Evolutionary conservation across 495 filamentous ascomycete genomes (phyloP), one percentile per base, ranked within the genome.

Genomic region (Cercophora sp.): DNA sequence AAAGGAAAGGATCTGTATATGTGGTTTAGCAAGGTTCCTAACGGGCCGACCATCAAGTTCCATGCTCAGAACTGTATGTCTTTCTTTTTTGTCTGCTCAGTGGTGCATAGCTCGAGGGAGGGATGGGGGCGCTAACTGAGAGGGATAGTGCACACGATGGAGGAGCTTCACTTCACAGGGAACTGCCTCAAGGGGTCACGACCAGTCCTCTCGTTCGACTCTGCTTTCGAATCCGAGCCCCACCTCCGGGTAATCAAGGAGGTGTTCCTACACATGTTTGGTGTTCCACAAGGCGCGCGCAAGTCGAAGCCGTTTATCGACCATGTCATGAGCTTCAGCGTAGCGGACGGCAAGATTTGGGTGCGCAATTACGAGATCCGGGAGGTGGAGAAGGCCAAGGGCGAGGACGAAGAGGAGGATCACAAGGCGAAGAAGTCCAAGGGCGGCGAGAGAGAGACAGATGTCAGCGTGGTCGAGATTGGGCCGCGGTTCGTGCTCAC

Each of bases 331-430:
- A 85, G 84, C 48, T 92, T 99, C 70, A 96, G 88, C 52, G 70
- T 95, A 18, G 90, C 89, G 1, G 92, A 96, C 57, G 91, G 89
- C 55, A 96, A 95, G 75, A 89, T 99, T 63, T 99, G 94, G 91
- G 84, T 96, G 36, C 82, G 93, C 18, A 87, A 89, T 58, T 99
- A 96, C 71, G 90, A 99, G 71, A 87, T 96, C 67, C 79, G 81
- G 54, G 91, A 96, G 64, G 85, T 86, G 0, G 91, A 92, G 53
- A 62, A 75, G 5, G 70, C 73, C 0, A 84, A 80, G 62, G 66
- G 54, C 50, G 68, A 68, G 13, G 68, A 51, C 1, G 66, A 70
- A 27, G 64, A 62, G 4, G 69, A 63, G 3, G 64, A 60, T 20
- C 40, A 40, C 18, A 62, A 55, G 47, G 61, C 62, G 34, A 57